A percentile compares a stretch with the other conserved stretches of the same genome.
Evolutionary conservation across 2,329 filamentous ascomycete genomes (phyloP).

Genomic region (Clarireedia sp.): DNA sequence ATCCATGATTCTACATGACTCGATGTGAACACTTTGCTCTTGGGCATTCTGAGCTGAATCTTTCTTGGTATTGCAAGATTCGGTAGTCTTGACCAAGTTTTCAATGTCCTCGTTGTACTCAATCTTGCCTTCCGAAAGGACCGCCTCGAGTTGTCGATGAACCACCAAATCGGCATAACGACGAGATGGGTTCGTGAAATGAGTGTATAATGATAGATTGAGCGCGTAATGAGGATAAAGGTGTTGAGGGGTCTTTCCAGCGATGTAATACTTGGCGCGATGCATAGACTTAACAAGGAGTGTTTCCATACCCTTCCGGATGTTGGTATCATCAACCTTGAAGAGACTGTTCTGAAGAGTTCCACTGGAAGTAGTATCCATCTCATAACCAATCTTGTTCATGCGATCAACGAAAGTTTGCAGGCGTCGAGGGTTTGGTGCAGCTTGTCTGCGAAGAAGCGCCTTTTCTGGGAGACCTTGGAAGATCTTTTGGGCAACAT

Average conservation of each 20-base stretch:
- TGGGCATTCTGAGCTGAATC: conserved; percentile 96
- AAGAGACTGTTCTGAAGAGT: conserved; percentile 91
- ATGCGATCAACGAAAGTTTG: conserved; percentile 90
- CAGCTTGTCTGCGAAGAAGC: conserved; percentile 75
- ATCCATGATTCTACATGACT: conserved; percentile 94
- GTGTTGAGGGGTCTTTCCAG: conserved; percentile 68
- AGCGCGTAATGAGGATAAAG: conserved; percentile 83
- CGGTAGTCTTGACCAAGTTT: conserved; percentile 80
- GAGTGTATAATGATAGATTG: conserved; percentile 90
- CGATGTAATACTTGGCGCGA: conserved; percentile 89
- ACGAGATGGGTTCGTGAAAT: conserved; percentile 91
- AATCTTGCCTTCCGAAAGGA: conserved; percentile 70
- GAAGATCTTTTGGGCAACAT: conserved; percentile 77
- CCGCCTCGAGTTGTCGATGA: conserved; percentile 85
- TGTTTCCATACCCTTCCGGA: conserved; percentile 97
- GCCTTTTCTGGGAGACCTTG: conserved; percentile 83
- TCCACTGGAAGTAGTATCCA: conserved; percentile 84
- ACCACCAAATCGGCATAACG: conserved; percentile 94
- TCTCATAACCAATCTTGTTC: conserved; percentile 80
- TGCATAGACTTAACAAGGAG: conserved; percentile 91
- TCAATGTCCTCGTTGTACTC: conserved; percentile 90
- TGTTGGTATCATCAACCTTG: conserved; percentile 77
- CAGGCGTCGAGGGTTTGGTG: conserved; percentile 81
- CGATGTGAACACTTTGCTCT: conserved; percentile 97
- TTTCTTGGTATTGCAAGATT: conserved; percentile 98